Percentiles rank a stretch among this genome's conserved stretches.
These are phyloP conservation scores for Triangularia verruculosa DNA, from an alignment of 2,329 filamentous ascomycete genomes.

Conservation along the genomic window DNA sequence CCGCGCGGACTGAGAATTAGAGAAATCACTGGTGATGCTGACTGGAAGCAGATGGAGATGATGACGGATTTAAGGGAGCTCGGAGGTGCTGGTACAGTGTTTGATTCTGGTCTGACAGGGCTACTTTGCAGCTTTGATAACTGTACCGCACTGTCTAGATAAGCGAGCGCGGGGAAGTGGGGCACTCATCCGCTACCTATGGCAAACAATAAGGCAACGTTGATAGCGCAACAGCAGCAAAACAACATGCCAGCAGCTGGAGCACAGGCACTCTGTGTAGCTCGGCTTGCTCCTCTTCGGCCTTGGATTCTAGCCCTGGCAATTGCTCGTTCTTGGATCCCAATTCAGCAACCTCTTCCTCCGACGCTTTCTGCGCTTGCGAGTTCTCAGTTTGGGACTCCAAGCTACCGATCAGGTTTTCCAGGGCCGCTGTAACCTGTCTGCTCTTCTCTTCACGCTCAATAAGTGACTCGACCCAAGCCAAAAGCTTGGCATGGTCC, in stretches of 20 bases:
- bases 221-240: too few species aligned
- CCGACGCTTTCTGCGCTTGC: neutral
- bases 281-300: neutral
- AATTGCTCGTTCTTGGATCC: neutral
- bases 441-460: neutral
- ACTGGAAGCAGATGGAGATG: neutral
- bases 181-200: neutral
- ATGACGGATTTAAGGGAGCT: neutral
- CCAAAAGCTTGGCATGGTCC: neutral
- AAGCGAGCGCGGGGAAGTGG: neutral
- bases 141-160: neutral
- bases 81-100: neutral
- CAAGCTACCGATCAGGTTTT: neutral
- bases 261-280: neutral
- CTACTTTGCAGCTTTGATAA: neutral
- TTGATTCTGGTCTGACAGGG: neutral
- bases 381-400: neutral
- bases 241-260: neutral
- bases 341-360: neutral
- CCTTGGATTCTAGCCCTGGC: too few species aligned
- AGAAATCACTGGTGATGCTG: neutral
- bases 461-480: neutral
- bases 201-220: too few species aligned
- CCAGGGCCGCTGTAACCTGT: neutral
- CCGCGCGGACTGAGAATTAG: neutral